Evolutionary conservation across 176 grass and related monocot species (phyloP), one percentile per base, ranked within the genome.

Genomic region (Saccharum spontaneum): DNA sequence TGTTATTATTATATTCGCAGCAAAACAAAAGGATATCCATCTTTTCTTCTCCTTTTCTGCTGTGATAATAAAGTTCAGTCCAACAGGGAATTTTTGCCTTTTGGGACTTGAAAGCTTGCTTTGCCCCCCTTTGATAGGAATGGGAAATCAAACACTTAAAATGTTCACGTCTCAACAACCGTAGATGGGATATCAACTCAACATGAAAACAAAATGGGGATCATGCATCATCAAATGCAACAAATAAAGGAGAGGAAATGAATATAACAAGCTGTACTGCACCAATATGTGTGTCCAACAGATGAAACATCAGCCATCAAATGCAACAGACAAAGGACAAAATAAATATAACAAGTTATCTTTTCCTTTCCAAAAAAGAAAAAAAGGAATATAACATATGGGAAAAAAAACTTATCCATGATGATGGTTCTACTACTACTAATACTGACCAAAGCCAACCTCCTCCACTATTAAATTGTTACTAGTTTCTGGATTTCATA

Each of bases 111-210:
- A 17, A 30, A 41, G 5, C 4, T 15, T 28, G 7, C 13, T 43
- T 61, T 8, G 7, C 0, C 2, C 54, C 18, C 20, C 11, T 0
- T 4, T 59, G 54, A 59, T 59, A 59, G 54, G 59, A 31, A 44
- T 30, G 38, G 41, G 16, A 68, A 37, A 69, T 10, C 8, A 14
- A 34, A 22, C 14, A 80, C 43, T 67, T 67, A 1, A 68, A 46
- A 46, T 6, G 64, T 69, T 81, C 79, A 70, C 65, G 12, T 69
- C 49, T 70, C 66, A 69, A 70, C 66, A 52, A 52, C 50, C 24
- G 17, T 34, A 40, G 66, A 55, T 81, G 48, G 22, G 50, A 40
- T 81, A 81, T 81, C 79, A 82, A 82, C 36, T 71, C 67, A 59
- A 31, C 65, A 39, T 28, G 33, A 71, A 38, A 57, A 57, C 48